These are phyloP conservation scores for Myriosclerotinia duriaeana DNA, from an alignment of 2,329 filamentous ascomycete species.

Conservation along the genomic window DNA sequence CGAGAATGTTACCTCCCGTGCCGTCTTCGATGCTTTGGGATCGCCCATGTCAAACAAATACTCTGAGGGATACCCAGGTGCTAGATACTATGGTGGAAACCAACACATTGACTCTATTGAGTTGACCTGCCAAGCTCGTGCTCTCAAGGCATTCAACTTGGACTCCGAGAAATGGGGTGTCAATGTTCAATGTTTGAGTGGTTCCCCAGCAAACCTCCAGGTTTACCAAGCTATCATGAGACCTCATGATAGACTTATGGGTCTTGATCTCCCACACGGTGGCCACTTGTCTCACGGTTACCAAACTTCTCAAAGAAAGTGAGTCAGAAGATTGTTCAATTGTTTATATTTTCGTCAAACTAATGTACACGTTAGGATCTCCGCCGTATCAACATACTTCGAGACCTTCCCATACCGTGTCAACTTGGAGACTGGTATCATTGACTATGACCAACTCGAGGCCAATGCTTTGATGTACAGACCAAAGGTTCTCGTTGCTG, in stretches of 20 bases:
- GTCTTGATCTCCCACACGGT: conserved; percentile 92
- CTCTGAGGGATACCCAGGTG: conserved; percentile 96
- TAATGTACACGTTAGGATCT: conserved; percentile 61
- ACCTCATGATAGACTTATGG: conserved; percentile 94
- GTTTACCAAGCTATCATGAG: conserved; percentile 98
- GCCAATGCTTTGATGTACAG: conserved; percentile 89
- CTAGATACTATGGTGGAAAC: conserved; percentile 98
- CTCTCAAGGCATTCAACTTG: conserved; percentile 85
- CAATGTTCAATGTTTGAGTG: conserved; percentile 93
- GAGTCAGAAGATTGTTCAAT: conserved; percentile 40
- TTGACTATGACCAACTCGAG: conserved; percentile 92
- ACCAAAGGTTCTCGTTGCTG: conserved; percentile 93
- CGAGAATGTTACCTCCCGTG: conserved; percentile 98
- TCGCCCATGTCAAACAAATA: conserved; percentile 99
- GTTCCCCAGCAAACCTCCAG: conserved; percentile 94
- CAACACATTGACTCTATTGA: conserved; percentile 98
- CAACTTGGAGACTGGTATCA: conserved; percentile 84
- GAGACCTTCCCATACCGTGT: conserved; percentile 98
- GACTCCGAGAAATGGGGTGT: conserved; percentile 93
- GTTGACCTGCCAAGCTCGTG: conserved; percentile 89
- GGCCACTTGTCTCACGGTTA: conserved; percentile 97
- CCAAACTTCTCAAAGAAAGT: conserved; percentile 92
- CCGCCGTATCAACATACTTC: conserved; percentile 97
- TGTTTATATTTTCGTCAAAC: conserved; percentile 5
- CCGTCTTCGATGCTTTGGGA: conserved; percentile 95